Evolutionary conservation across 2,329 filamentous ascomycete species (phyloP), one percentile per base, ranked within the genome.

Genomic region (Fusarium mundagurra): DNA sequence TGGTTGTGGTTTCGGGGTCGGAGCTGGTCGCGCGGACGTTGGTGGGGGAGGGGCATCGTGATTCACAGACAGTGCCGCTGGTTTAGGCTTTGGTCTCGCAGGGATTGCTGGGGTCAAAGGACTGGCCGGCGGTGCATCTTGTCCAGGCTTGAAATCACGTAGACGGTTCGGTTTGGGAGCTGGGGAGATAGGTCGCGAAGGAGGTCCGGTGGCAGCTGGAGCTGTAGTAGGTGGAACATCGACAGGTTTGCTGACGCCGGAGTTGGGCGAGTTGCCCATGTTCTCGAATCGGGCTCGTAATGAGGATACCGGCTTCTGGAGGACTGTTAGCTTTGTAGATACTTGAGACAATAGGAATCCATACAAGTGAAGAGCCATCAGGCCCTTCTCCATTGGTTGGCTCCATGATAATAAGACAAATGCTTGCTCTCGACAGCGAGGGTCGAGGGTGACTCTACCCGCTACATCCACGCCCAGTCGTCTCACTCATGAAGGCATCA

Each of bases 201-300:
- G 73, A 54, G 80, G 73, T 45, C 73, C 62, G 48, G 78, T 70
- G 47, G 76, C 53, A 55, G 78, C 73, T 55, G 77, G 66, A 47
- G 74, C 50, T 20, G 79, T 73, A 61, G 77, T 45, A 41, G 75
- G 61, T 29, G 76, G 72, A 59, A 67, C 33, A 61, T 78, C 73
- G 61, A 58, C 50, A 58, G 72, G 64, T 64, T 75, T 78, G 55
- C 63, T 76, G 73, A 59, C 70, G 68, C 45, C 77, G 34, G 47
- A 55, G 61, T 62, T 72, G 57, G 63, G 58, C 69, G 70, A 72
- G 60, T 72, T 68, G 70, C 78, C 80, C 76, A 96, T 91, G 80
- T 92, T 94, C 85, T 96, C 94, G 81, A 96, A 96, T 77, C 93
- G 92, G 72, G 93, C 94, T 71, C 92, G 89, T 69, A 96, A 86